Conservation (phyloP, 1,139 yeast species). For the Geotrichum carabidarum region DNA sequence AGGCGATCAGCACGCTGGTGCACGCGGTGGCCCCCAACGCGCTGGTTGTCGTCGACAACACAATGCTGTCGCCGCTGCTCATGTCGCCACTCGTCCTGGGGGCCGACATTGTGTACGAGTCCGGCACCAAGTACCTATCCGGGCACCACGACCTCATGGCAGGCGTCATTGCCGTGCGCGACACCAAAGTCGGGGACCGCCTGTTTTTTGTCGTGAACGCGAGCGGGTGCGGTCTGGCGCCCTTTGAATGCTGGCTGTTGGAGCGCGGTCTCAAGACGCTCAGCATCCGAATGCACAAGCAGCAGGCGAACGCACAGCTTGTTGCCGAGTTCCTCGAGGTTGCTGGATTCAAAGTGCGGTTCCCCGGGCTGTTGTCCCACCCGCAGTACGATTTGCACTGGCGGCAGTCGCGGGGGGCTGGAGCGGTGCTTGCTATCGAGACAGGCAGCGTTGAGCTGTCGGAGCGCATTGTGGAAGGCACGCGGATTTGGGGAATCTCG, state of each 20-base stretch:
- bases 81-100: conserved; percentile 82
- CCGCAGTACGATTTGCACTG: conserved; percentile 77
- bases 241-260: conserved; percentile 86
- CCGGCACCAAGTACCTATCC: conserved; percentile 84
- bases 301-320: conserved; percentile 69
- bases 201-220: conserved; percentile 77
- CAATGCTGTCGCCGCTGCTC: conserved; percentile 89
- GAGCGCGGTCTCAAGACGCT: conserved; percentile 82
- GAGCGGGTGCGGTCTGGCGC: conserved; percentile 85
- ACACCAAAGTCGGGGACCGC: conserved; percentile 57
- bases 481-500: conserved; percentile 78
- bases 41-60: conserved; percentile 82
- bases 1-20: conserved; percentile 57
- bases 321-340: conserved; percentile 68
- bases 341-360: conserved; percentile 62
- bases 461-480: conserved; percentile 68
- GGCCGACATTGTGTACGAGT: conserved; percentile 85
- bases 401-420: conserved; percentile 76
- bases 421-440: conserved; percentile 84
- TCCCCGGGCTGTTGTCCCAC: conserved; percentile 76
- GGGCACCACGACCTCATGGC: conserved; percentile 98
- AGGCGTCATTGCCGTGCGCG: conserved; percentile 73
- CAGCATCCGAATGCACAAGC: conserved; percentile 79
- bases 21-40: conserved; percentile 64
- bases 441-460: conserved; percentile 68